Evolutionary conservation across 768 basidiomycete species (phyloP).

Genomic region (Serendipita sp.): DNA sequence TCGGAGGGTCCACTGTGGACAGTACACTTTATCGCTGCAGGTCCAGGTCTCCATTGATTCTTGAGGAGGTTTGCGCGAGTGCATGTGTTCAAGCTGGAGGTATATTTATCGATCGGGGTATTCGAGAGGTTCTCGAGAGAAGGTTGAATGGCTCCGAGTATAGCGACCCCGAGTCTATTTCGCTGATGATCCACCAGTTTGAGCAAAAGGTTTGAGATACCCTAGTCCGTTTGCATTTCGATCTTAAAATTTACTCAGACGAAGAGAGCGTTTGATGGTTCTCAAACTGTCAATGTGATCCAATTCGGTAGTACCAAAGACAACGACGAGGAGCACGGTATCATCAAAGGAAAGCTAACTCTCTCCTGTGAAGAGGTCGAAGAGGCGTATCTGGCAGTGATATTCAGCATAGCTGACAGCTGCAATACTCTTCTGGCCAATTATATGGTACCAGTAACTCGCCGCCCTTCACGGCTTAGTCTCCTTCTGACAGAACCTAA

Average conservation of each 20-base stretch:
- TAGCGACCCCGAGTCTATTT: not conserved
- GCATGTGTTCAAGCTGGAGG: slow-evolving; percentile 7
- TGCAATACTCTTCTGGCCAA: not conserved
- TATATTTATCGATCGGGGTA: not conserved
- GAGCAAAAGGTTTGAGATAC: not conserved
- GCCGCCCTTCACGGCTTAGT: not conserved
- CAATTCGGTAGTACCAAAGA: not conserved
- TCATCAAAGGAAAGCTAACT: not conserved
- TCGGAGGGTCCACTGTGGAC: slow-evolving; percentile 5
- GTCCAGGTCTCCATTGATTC: not conserved
- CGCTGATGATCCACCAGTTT: not conserved
- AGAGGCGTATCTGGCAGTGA: not conserved
- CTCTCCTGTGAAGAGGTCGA: not conserved
- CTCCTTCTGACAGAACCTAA: too few species aligned
- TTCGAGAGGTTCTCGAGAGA: not conserved
- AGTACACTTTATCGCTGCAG: slow-evolving; percentile 1
- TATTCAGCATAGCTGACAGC: not conserved
- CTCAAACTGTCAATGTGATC: not conserved
- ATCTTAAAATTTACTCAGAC: not conserved
- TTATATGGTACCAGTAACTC: not conserved
- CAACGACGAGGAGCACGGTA: not conserved
- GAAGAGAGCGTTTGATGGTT: slow-evolving; percentile 5
- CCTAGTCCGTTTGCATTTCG: not conserved
- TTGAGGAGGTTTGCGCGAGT: slow-evolving; percentile 5
- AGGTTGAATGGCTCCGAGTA: not conserved